Evolutionary conservation across 768 basidiomycete species (phyloP), one percentile per base, ranked within the genome.

Genomic region (Russula olivacea): DNA sequence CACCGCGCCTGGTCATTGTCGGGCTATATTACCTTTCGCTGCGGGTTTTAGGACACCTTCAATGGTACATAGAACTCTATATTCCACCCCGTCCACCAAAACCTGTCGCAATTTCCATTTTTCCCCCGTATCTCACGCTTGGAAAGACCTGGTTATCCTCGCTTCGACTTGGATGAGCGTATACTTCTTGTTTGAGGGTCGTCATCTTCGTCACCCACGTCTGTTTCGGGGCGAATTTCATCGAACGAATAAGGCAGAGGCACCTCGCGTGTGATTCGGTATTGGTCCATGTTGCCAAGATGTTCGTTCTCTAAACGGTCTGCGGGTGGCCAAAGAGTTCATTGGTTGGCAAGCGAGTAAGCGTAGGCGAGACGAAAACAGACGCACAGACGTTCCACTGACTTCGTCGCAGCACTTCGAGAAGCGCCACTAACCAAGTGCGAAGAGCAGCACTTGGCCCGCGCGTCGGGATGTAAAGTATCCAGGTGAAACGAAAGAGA

Each of bases 321-420:
- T 91, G 67, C 3, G 0, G 25, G 32, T 2, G 41, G 17, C 9
- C 41, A 14, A 36, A 32, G 1, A 19, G 36, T 30, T 21, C 11
- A n/a, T 55, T 19, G 9, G 30, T 55, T 28, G 40, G 38, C 21
- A 19, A 34, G n/a, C 38, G 68, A 38, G 6, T 14, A 58, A 9
- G 38, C 45, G 40, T 49, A 34, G 12, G 41, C 11, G 17, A 55
- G 40, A 41, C 23, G 21, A 48, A 17, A 45, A n/a, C 19, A 41
- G 36, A 74, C 89, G 69, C 63, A 93, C 91, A 88, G 70, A 95
- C 89, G 73, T 96, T 97, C 96, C 96, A 98, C 67, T 88, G 88
- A 74, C 84, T 84, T 58, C 96, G 80, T 48, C 96, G 76, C 7
- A 91, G 68, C 72, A 93, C 82, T 70, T 98, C 96, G 45, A 91